Evolutionary conservation across 768 basidiomycete species (phyloP).

Genomic region (Rhodocollybia butyracea): DNA sequence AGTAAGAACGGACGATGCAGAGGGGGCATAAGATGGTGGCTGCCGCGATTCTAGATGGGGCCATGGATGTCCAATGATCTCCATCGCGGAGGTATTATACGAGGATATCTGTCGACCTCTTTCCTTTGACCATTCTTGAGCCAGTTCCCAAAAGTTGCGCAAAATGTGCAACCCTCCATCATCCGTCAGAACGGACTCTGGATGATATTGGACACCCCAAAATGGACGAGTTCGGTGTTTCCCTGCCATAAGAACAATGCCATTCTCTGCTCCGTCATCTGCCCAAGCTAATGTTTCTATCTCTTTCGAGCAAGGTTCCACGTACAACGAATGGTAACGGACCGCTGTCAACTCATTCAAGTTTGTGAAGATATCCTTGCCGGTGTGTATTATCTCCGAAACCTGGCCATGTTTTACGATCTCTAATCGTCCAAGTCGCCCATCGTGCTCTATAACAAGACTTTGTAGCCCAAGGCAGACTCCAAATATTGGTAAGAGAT

Average conservation of each 20-base stretch:
- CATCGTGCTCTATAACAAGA: conserved; percentile 63
- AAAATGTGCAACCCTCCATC: conserved; percentile 68
- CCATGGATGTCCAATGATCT: conserved; percentile 54
- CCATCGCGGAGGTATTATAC: conserved; percentile 37
- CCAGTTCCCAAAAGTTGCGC: conserved; percentile 71
- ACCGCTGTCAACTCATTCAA: conserved; percentile 56
- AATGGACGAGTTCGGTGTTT: conserved; percentile 65
- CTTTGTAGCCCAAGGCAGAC: conserved; percentile 85
- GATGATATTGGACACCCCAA: conserved; percentile 90
- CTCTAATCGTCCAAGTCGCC: conserved; percentile 50
- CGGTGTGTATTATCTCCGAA: conserved; percentile 57
- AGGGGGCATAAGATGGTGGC: conserved; percentile 21
- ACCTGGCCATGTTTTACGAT: conserved; percentile 81
- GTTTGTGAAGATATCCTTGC: conserved; percentile 58
- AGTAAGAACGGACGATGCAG: conserved; percentile 7
- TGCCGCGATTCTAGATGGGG: conserved; percentile 34
- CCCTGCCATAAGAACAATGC: conserved; percentile 70
- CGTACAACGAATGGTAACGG: conserved; percentile 79
- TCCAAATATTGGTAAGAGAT: conserved; percentile 71
- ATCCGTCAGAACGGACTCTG: conserved; percentile 75
- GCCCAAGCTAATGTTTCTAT: conserved; percentile 73
- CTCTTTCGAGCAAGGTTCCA: conserved; percentile 44
- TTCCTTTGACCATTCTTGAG: conserved; percentile 50
- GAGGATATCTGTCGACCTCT: conserved; percentile 32
- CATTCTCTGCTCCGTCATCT: conserved; percentile 64